Evolutionary conservation across 345 rosid species (phyloP).

Genomic region (Eucalyptus lansdowneana): DNA sequence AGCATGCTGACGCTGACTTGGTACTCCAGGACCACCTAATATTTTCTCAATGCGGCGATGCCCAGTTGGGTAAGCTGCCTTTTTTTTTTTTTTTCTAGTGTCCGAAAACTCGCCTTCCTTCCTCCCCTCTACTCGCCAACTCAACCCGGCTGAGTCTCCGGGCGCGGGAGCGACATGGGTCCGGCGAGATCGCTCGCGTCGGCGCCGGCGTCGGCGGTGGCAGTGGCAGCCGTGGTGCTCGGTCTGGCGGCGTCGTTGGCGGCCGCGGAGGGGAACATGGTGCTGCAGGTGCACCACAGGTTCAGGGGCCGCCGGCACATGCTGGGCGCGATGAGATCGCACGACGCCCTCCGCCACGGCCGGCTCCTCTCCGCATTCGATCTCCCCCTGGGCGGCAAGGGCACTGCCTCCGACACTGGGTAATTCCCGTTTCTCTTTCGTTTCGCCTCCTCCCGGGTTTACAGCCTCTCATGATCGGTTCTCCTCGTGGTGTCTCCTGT

Average conservation of each 20-base stretch:
- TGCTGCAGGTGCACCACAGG: conserved; percentile 51
- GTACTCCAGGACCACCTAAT: no score
- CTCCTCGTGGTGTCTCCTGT: neutral
- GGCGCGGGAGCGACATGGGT: neutral
- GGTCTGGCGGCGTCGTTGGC: conserved; percentile 4
- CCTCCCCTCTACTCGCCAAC: neutral
- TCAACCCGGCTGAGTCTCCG: neutral
- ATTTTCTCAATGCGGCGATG: neutral
- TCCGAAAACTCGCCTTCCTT: neutral
- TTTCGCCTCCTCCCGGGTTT: neutral
- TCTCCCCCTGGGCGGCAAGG: conserved; percentile 69
- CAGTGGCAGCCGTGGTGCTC: neutral
- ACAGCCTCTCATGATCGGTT: neutral
- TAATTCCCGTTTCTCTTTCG: neutral
- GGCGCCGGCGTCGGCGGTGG: neutral
- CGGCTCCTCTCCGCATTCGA: conserved; percentile 53
- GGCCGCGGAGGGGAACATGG: conserved; percentile 18
- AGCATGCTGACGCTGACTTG: no score
- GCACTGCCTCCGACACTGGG: conserved; percentile 65
- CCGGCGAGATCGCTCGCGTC: neutral
- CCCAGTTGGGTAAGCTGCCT: neutral
- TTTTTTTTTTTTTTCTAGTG: neutral
- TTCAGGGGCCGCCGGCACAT: conserved; percentile 33
- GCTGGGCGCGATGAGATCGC: conserved; percentile 37
- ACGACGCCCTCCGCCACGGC: conserved; percentile 63